Base-by-base conservation (phyloP, 306 rosid genomes). In the Gastrolobium bilobum region DNA sequence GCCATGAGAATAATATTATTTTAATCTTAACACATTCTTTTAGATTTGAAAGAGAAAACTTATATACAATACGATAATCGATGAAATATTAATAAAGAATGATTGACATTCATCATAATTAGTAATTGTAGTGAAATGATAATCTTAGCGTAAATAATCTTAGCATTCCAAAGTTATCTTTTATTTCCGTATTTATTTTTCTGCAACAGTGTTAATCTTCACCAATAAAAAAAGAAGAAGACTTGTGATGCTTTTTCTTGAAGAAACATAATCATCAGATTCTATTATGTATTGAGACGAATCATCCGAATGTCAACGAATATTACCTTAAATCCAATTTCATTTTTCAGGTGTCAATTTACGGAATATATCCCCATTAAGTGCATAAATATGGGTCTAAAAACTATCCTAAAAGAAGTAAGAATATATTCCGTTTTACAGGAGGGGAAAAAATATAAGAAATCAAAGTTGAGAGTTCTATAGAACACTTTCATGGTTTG, bases 241-340 rank as follows among this genome's bases (percentile, higher is more conserved):
- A 4, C 26, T 29, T 57, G 53, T 10, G 9, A 64, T 39, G 9
- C 14, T 20, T 54, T 70, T 50, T 50, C 10, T 5, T 15, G 14
- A 35, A 70, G 9, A 8, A 51, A 10, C 5, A 26, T 9, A 14
- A 4, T 35, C 75, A 35, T 34, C 48, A 10, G 65, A 71, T 70
- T 50, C 75, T 35, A 54, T 71, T 53, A 11, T 20, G 5, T 11
- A 52, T 72, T 26, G 64, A 53, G 58, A 30, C 13, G 47, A 67
- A 65, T 35, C 53, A 38, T 50, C 43, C 1, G 64, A 76, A 63
- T 62, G 64, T 63, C 54, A 64, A 63, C 10, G 50, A 63, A 42
- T 34, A 47, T 13, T 14, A 14, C 73, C 59, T 78, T 56, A 47
- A 67, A 56, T 34, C 52, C 44, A 47, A 42, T 26, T 50, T 44